These are phyloP conservation scores for Yarrowia deformans DNA, from an alignment of 805 yeast genomes.

Conservation along the genomic window DNA sequence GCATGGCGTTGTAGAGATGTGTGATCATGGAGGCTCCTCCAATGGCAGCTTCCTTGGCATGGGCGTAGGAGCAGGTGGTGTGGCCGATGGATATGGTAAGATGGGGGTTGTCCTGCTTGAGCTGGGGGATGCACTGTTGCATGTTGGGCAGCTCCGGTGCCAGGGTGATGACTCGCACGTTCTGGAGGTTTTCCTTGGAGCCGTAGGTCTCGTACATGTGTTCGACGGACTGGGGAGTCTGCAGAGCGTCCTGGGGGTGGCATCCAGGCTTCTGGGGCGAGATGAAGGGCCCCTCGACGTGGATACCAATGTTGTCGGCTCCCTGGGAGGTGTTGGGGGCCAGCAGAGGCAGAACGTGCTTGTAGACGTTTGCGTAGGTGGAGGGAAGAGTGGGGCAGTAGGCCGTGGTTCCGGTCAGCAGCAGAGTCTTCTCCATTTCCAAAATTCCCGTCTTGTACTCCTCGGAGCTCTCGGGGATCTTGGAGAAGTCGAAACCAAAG, in stretches of 20 bases:
- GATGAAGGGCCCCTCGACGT: constrained; percentile 66
- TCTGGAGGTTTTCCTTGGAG: constrained; percentile 52
- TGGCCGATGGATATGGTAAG: constrained; percentile 59
- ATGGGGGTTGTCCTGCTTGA: constrained; percentile 48
- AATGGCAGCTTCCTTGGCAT: constrained; percentile 54
- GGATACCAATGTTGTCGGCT: constrained; percentile 59
- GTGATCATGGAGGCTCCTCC: constrained; percentile 68
- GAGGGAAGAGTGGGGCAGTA: constrained; percentile 66
- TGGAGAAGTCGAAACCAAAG: constrained; percentile 62
- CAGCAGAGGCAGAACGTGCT: constrained; percentile 57
- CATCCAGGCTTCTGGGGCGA: constrained; percentile 59
- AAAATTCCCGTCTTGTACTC: constrained; percentile 44
- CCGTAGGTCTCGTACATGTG: constrained; percentile 53
- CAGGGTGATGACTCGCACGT: constrained; percentile 56
- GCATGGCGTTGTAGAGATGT: constrained; percentile 69
- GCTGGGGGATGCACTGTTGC: constrained; percentile 54
- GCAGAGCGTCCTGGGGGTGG: constrained; percentile 60
- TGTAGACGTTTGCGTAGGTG: constrained; percentile 58
- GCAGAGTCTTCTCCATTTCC: constrained; percentile 47
- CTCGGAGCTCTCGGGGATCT: constrained; percentile 45
- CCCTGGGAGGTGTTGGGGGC: constrained; percentile 49
- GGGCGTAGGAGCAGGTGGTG: constrained; percentile 52
- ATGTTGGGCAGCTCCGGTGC: constrained; percentile 62
- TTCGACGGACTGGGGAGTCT: constrained; percentile 48
- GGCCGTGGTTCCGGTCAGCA: constrained; percentile 62